Conservation (phyloP, 2,329 filamentous ascomycete species). For the Stachybotrys chartarum region DNA sequence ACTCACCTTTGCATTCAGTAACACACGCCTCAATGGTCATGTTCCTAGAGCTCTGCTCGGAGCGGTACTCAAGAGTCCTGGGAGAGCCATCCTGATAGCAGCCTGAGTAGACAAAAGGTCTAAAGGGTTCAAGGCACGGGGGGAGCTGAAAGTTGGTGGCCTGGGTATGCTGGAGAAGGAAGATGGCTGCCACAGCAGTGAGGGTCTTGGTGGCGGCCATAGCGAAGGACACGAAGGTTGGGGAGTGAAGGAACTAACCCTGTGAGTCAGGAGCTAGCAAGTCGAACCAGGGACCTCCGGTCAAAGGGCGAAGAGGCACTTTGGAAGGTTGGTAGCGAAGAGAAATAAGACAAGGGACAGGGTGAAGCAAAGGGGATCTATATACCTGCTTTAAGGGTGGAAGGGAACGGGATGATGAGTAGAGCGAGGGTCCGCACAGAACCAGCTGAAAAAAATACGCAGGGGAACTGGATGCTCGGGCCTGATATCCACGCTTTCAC, state of each 20-base stretch:
- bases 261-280: background rate
- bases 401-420: background rate
- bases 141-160: slow-evolving; percentile 38
- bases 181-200: background rate
- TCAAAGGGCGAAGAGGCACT: background rate
- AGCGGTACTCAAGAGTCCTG: slow-evolving; percentile 34
- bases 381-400: background rate
- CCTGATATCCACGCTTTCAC: background rate
- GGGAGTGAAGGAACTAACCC: background rate
- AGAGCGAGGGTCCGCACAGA: background rate
- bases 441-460: background rate
- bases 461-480: background rate
- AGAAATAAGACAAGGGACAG: background rate
- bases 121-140: slow-evolving; percentile 34
- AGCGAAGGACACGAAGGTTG: background rate
- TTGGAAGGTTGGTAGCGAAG: background rate
- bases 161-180: slow-evolving; percentile 12
- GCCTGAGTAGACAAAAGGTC: slow-evolving; percentile 40
- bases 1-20: slow-evolving; percentile 40
- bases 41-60: slow-evolving; percentile 24
- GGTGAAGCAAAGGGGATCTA: background rate
- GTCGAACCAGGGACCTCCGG: background rate
- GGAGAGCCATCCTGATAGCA: slow-evolving; percentile 35
- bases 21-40: slow-evolving; percentile 43
- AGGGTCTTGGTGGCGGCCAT: background rate